Evolutionary conservation across 2,329 filamentous ascomycete species (phyloP).

Genomic region (Beauveria sp.): DNA sequence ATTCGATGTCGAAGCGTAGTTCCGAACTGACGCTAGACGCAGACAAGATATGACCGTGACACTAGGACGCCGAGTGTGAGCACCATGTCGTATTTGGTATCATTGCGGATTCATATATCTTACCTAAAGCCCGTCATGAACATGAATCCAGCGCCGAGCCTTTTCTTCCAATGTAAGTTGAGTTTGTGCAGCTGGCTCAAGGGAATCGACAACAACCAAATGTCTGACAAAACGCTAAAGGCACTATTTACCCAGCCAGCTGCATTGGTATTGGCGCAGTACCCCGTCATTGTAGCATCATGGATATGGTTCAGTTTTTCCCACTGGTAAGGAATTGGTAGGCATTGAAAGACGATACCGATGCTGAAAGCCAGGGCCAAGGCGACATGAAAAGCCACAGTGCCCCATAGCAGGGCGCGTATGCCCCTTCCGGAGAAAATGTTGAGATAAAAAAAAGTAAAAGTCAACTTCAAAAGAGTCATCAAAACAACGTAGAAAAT

Average conservation of each 20-base stretch:
- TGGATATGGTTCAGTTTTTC: slow-evolving; percentile 32
- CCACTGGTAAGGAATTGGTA: slow-evolving; percentile 41
- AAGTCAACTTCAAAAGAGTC: slow-evolving; percentile 36
- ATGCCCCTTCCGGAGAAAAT: slow-evolving; percentile 35
- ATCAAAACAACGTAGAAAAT: slow-evolving; percentile 34
- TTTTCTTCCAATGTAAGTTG: slow-evolving; percentile 34
- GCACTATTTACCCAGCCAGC: slow-evolving; percentile 39
- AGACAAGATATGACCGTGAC: slow-evolving; percentile 25
- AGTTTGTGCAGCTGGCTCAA: slow-evolving; percentile 31
- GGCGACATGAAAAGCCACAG: slow-evolving; percentile 25
- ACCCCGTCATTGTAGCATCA: slow-evolving; percentile 27
- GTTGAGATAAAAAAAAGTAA: slow-evolving; percentile 43
- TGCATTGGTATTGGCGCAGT: slow-evolving; percentile 37
- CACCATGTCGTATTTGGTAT: too few relatives aligned
- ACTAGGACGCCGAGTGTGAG: slow-evolving; percentile 10
- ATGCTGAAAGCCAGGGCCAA: slow-evolving; percentile 30
- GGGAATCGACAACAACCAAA: slow-evolving; percentile 40
- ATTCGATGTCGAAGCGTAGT: slow-evolving; percentile 21
- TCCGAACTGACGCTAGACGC: slow-evolving; percentile 21
- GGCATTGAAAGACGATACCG: slow-evolving; percentile 37
- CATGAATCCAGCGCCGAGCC: slow-evolving; percentile 34
- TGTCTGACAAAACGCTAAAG: slow-evolving; percentile 38
- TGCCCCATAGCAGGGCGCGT: slow-evolving; percentile 30
- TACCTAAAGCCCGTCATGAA: slow-evolving; percentile 34
- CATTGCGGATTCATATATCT: slow-evolving; percentile 3